Conservation (phyloP, 805 yeast species). For the Kuraishia cidri region DNA sequence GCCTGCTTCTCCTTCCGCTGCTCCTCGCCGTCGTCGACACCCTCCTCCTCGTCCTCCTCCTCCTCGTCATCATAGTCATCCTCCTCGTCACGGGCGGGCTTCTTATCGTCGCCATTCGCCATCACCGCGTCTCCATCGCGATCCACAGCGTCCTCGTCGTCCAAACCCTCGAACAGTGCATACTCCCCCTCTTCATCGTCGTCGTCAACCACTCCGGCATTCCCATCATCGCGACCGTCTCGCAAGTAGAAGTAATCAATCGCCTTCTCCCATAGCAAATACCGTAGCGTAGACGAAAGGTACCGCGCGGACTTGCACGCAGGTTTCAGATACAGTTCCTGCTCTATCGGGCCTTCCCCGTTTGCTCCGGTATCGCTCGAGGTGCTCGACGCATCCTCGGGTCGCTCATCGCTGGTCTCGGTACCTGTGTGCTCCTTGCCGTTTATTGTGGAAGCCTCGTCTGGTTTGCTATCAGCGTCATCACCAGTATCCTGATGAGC, state of each 20-base stretch:
- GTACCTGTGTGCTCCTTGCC: neutral
- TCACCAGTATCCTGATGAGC: constrained; percentile 5
- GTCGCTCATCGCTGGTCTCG: neutral
- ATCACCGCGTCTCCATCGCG: constrained; percentile 13
- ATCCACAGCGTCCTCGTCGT: constrained; percentile 12
- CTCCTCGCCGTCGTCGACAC: constrained; percentile 3
- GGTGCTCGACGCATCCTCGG: neutral
- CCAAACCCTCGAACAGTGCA: constrained; percentile 17
- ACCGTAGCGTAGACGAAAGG: constrained; percentile 56
- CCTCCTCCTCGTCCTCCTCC: constrained; percentile 9
- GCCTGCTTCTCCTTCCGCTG: too few relatives aligned
- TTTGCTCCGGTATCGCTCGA: constrained; percentile 3
- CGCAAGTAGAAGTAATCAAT: constrained; percentile 39
- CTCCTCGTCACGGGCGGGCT: constrained; percentile 15
- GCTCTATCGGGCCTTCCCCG: constrained; percentile 7
- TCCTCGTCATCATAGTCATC: constrained; percentile 23
- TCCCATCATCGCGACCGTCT: constrained; percentile 6
- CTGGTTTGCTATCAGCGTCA: constrained; percentile 8
- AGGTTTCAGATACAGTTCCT: constrained; percentile 29
- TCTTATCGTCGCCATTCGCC: constrained; percentile 1
- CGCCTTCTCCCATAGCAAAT: constrained; percentile 66
- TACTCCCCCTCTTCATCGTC: constrained; percentile 4
- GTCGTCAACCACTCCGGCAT: constrained; percentile 10
- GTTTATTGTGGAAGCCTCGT: constrained; percentile 1
- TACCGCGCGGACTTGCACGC: constrained; percentile 40